A percentile compares a stretch with the other conserved stretches of the same genome.
phyloP scores from a whole-genome alignment of 1,284 basidiomycete species.

The Cutaneotrichosporon sp. region DNA sequence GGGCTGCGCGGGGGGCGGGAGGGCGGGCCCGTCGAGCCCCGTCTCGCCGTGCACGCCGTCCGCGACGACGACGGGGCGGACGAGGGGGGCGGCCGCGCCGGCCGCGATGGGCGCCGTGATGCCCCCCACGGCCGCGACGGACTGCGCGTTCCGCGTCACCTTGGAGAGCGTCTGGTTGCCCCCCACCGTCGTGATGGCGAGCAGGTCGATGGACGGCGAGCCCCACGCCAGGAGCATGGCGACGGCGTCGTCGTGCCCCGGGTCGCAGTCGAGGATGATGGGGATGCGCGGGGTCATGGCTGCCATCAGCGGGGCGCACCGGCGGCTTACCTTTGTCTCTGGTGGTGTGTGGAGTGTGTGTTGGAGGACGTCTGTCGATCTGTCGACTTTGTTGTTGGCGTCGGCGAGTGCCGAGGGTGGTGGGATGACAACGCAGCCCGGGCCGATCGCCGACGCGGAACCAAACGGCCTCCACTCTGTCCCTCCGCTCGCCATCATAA shows the following conservation, averaged over 20 bases:
- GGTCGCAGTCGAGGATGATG: conserved; percentile 32
- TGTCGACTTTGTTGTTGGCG: background rate
- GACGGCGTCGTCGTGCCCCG: conserved; percentile 31
- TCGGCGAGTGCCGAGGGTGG: background rate
- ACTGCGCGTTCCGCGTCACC: conserved; percentile 23
- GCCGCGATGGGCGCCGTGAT: conserved; percentile 20
- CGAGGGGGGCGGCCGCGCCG: conserved; percentile 7
- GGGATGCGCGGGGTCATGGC: background rate
- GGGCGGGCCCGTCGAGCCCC: conserved; percentile 20
- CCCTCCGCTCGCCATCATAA: too few relatives aligned
- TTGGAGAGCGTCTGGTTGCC: conserved; percentile 27
- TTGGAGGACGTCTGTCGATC: too few relatives aligned
- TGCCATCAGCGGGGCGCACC: background rate
- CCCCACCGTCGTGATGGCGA: conserved; percentile 27
- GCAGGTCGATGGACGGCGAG: conserved; percentile 25
- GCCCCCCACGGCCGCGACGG: conserved; percentile 22
- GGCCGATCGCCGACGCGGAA: background rate
- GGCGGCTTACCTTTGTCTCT: background rate
- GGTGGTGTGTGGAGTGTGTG: too few relatives aligned
- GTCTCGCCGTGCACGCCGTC: conserved; percentile 20
- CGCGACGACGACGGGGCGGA: conserved; percentile 9
- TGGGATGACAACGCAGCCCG: background rate
- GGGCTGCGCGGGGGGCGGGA: conserved; percentile 4
- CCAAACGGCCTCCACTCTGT: too few relatives aligned
- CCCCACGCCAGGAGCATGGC: conserved; percentile 27